Evolutionary conservation across 2,329 filamentous ascomycete species (phyloP).

Genomic region (Cladosporium sp.): DNA sequence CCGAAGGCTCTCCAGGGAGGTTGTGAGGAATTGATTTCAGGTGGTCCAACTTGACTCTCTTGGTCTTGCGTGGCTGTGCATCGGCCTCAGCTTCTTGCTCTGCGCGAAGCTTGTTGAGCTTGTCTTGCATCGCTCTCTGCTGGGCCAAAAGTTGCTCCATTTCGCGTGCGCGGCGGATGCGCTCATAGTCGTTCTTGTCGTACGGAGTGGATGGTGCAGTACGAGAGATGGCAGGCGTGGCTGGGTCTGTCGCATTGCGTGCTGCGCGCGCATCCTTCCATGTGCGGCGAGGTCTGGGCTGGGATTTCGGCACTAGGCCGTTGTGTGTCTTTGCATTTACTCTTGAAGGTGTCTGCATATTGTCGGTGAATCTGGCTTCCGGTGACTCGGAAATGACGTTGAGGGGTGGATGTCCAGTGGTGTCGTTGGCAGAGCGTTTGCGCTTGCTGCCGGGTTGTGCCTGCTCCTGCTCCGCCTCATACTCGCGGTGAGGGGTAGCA

Average conservation of each 20-base stretch:
- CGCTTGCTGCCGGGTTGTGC: neutral
- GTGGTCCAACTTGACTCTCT: conserved; percentile 31
- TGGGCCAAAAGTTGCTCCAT: conserved; percentile 20
- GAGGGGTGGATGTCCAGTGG: neutral
- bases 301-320: neutral
- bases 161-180: conserved; percentile 23
- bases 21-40: conserved; percentile 28
- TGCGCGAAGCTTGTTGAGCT: conserved; percentile 14
- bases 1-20: conserved; percentile 25
- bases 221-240: conserved; percentile 12
- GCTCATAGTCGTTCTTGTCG: conserved; percentile 26
- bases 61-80: conserved; percentile 20
- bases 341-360: conserved; percentile 2
- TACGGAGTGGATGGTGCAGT: conserved; percentile 16
- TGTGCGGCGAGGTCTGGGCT: conserved; percentile 4
- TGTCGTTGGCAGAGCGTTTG: conserved; percentile 3
- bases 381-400: neutral
- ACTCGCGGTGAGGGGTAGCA: neutral
- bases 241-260: conserved; percentile 1
- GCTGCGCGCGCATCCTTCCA: conserved; percentile 8
- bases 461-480: neutral
- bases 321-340: neutral
- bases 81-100: conserved; percentile 23
- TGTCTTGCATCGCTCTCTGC: conserved; percentile 21
- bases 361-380: neutral